Evolutionary conservation across 306 rosid species (phyloP).

Genomic region (Vigna mungo): DNA sequence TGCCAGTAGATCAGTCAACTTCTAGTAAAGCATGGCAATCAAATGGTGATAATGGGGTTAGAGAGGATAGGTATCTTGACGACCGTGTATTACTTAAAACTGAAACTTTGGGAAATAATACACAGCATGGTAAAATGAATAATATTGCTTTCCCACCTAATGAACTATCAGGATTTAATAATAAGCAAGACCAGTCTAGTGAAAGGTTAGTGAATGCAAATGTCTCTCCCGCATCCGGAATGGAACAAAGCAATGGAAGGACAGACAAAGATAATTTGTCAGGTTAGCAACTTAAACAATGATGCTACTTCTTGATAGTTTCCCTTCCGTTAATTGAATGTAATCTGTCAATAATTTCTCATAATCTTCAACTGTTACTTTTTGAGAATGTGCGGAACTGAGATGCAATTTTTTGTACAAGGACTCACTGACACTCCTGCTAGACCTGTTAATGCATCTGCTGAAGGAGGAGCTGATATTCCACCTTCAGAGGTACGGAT

Average conservation of each 20-base stretch:
- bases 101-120: conserved; percentile 55
- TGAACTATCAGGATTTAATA: conserved; percentile 66
- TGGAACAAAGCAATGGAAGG: conserved; percentile 73
- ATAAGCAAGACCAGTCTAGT: conserved; percentile 67
- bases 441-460: conserved; percentile 64
- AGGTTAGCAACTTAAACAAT: conserved; percentile 61
- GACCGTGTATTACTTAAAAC: conserved; percentile 58
- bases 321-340: conserved; percentile 32
- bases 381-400: conserved; percentile 46
- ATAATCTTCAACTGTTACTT: conserved; percentile 41
- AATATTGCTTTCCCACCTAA: conserved; percentile 59
- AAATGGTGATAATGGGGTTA: conserved; percentile 68
- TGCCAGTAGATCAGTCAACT: conserved; percentile 79
- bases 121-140: conserved; percentile 60
- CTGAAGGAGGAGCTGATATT: conserved; percentile 65
- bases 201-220: conserved; percentile 69
- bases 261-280: conserved; percentile 65
- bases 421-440: conserved; percentile 66
- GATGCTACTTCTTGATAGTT: conserved; percentile 25
- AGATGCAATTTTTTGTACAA: conserved; percentile 51
- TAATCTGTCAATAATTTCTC: conserved; percentile 27
- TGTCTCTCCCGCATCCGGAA: conserved; percentile 60
- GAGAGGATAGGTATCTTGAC: conserved; percentile 70
- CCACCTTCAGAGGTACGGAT: conserved; percentile 80
- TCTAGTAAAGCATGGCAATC: conserved; percentile 74